phyloP scores from a whole-genome alignment of 2,329 filamentous ascomycete genomes.

The Pestalotiopsis sp. region DNA sequence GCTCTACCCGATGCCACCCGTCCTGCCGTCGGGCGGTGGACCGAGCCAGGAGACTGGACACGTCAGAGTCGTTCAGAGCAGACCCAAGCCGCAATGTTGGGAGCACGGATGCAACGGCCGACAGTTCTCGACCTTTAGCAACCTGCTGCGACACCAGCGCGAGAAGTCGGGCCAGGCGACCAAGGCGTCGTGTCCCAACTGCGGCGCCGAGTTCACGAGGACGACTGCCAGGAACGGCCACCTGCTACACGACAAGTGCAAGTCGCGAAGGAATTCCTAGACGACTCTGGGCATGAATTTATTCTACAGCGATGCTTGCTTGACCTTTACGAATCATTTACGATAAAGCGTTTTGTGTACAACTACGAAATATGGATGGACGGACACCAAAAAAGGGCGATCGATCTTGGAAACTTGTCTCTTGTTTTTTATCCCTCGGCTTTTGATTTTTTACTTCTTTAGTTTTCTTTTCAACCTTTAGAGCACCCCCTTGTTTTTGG shows the following conservation, averaged over 20 bases:
- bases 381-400: neutral
- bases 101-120: constrained; percentile 96
- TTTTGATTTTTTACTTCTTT: neutral
- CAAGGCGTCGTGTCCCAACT: constrained; percentile 88
- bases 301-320: neutral
- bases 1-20: constrained; percentile 46
- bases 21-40: constrained; percentile 37
- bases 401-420: neutral
- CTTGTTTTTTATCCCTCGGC: too few species aligned
- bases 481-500: neutral
- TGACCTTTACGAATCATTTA: constrained; percentile 10
- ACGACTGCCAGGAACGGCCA: constrained; percentile 90
- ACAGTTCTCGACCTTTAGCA: constrained; percentile 96
- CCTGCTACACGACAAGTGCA: constrained; percentile 86
- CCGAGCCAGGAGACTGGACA: constrained; percentile 44
- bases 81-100: constrained; percentile 95
- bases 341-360: constrained; percentile 10
- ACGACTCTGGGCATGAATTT: neutral
- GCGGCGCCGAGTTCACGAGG: constrained; percentile 89
- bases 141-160: constrained; percentile 86
- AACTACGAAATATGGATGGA: neutral
- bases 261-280: constrained; percentile 61
- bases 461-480: neutral
- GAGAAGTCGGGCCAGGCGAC: constrained; percentile 91
- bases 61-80: constrained; percentile 72